Evolutionary conservation across 2,329 filamentous ascomycete species (phyloP), one percentile per base, ranked within the genome.

Genomic region (Aspergillus sp.): DNA sequence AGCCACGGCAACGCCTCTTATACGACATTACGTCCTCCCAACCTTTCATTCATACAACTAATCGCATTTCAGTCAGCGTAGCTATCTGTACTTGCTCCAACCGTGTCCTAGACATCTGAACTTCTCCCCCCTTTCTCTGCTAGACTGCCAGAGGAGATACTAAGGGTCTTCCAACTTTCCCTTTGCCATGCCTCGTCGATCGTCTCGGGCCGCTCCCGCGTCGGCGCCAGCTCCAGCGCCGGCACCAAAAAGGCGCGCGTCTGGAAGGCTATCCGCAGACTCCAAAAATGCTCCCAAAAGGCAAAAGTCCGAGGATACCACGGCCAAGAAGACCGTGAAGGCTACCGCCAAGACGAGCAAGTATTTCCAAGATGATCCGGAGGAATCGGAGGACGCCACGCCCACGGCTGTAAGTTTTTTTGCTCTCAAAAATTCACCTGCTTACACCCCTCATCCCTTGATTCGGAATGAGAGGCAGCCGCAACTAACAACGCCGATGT

Each of bases 291-390:
- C 68, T 57, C 59, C 67, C 52, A 77, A 76, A 63, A 71, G 70
- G 62, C 68, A 70, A 63, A 75, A 71, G 62, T 67, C 66, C 51
- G 68, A 68, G 53, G 47, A 55, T 52, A 57, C 61, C 51, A 55
- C 58, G 57, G 26, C 18, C 55, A 32, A 62, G 18, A 67, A 64
- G 42, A 54, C 61, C 11, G 63, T 65, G 16, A 76, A 69, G 60
- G 67, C 73, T 12, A 82, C 80, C 11, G 69, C 78, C 6, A 81
- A 75, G 60, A 82, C 79, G 67, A 84, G 81, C 72, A 81, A 79
- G 66, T 83, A 84, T 65, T 84, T 84, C 60, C 69, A 77, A 53
- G 73, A 74, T 49, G 70, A 69, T 22, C 62, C 71, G 9, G 71
- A 73, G 24, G 68, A 71, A 12, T 72, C 71, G 42, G 70, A 74